Evolutionary conservation across 2,329 filamentous ascomycete species (phyloP).

Genomic region (Phaeoacremonium minimum): DNA sequence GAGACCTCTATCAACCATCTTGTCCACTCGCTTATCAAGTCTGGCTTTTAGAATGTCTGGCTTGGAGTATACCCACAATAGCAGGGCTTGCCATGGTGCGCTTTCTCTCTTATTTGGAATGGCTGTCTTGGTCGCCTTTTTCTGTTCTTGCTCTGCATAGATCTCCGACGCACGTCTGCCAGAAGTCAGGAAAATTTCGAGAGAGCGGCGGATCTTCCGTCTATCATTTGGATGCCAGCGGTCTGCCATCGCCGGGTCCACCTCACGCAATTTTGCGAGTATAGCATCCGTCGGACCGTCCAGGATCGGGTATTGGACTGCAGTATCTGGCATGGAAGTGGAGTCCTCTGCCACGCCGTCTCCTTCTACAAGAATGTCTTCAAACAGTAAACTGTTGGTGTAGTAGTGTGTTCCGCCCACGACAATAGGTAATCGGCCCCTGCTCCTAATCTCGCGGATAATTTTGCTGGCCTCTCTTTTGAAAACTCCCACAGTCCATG

Average conservation of each 20-base stretch:
- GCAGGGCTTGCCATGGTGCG: slow-evolving; percentile 51
- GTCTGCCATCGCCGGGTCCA: slow-evolving; percentile 85
- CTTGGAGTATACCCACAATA: slow-evolving; percentile 86
- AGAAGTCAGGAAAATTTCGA: slow-evolving; percentile 85
- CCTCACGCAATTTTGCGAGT: slow-evolving; percentile 65
- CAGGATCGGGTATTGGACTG: slow-evolving; percentile 63
- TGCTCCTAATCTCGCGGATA: slow-evolving; percentile 72
- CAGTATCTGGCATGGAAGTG: slow-evolving; percentile 14
- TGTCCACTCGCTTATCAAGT: slow-evolving; percentile 73
- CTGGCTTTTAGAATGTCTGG: slow-evolving; percentile 63
- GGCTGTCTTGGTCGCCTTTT: slow-evolving; percentile 17
- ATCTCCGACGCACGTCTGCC: slow-evolving; percentile 79
- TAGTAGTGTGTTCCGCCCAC: slow-evolving; percentile 98
- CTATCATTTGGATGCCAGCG: slow-evolving; percentile 92
- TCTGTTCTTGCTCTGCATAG: slow-evolving; percentile 70
- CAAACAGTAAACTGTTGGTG: slow-evolving; percentile 81
- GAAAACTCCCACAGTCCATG: slow-evolving; percentile 81
- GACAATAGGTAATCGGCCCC: slow-evolving; percentile 81
- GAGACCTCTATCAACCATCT: slow-evolving; percentile 65
- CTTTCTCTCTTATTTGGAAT: slow-evolving; percentile 9
- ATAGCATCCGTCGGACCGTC: slow-evolving; percentile 68
- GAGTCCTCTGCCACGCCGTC: not conserved
- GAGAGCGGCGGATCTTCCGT: slow-evolving; percentile 82
- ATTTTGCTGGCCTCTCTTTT: slow-evolving; percentile 62
- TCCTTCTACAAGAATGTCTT: slow-evolving; percentile 57